Conservation (phyloP, 768 basidiomycete species). For the Suillus occidentalis region DNA sequence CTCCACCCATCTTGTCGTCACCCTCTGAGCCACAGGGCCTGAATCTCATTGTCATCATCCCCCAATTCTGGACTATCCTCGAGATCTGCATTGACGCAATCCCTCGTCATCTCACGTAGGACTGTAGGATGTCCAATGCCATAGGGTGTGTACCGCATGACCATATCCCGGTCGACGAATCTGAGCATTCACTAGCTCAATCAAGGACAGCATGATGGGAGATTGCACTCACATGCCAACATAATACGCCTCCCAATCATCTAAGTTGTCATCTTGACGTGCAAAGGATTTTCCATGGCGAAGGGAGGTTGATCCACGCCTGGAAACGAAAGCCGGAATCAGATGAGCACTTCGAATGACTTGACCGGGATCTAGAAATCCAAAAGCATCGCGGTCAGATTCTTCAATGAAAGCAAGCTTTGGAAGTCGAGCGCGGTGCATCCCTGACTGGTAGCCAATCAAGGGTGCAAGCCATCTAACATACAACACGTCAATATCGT, state of each 20-base stretch:
- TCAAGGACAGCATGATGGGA: no score
- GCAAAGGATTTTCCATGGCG: neutral
- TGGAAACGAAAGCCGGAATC: neutral
- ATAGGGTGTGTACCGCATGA: neutral
- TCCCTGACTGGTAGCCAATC: neutral
- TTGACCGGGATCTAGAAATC: constrained; percentile 3
- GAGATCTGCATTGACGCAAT: no score
- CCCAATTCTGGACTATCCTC: no score
- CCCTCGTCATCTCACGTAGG: no score
- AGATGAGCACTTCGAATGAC: constrained; percentile 4
- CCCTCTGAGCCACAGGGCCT: no score
- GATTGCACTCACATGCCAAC: constrained; percentile 18
- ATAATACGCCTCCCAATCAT: constrained; percentile 22
- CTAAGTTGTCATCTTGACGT: neutral
- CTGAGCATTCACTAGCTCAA: no score
- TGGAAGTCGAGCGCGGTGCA: neutral
- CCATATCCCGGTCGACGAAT: neutral
- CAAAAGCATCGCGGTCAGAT: neutral
- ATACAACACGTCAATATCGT: neutral
- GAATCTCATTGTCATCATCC: no score
- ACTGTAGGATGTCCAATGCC: no score
- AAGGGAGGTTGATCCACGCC: neutral
- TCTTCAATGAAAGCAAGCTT: neutral
- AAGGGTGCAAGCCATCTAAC: neutral
- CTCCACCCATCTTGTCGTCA: no score